A percentile compares a stretch with the other conserved stretches of the same genome.
Evolutionary conservation across 371 early-diverging fungal genomes (phyloP).

Genomic region (Syncephalastrum sp.): DNA sequence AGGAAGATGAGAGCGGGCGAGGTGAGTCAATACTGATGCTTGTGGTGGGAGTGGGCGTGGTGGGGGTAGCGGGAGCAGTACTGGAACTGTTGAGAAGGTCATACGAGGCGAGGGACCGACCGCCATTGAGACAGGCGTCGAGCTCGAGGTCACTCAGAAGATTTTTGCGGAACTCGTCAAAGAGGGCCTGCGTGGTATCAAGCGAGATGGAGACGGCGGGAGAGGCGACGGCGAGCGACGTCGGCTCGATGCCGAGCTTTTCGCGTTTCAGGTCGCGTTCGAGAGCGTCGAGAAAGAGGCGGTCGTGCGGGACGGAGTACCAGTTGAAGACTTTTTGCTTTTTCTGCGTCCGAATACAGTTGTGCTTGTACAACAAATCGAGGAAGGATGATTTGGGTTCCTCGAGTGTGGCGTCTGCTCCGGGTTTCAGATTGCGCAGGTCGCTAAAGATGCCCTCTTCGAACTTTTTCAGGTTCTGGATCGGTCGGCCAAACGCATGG

Average conservation of each 20-base stretch:
- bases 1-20: constrained; percentile 10
- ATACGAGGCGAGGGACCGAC: neutral
- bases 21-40: too few species aligned
- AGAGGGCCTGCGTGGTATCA: constrained; percentile 43
- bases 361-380: constrained; percentile 76
- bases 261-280: constrained; percentile 93
- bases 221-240: constrained; percentile 47
- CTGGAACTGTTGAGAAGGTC: neutral
- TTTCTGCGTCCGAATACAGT: constrained; percentile 88
- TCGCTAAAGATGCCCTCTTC: constrained; percentile 89
- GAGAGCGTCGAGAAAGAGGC: constrained; percentile 78
- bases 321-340: constrained; percentile 90
- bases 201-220: constrained; percentile 36
- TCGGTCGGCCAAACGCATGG: constrained; percentile 61
- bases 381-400: constrained; percentile 76
- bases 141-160: constrained; percentile 31
- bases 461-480: constrained; percentile 77
- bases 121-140: constrained; percentile 22
- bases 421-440: constrained; percentile 81
- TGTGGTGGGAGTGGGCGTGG: constrained; percentile 3
- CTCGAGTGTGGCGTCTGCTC: constrained; percentile 79
- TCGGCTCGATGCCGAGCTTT: constrained; percentile 63
- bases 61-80: neutral
- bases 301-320: constrained; percentile 84
- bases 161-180: constrained; percentile 39